phyloP scores from a whole-genome alignment of 139 green algal species.

The Chlamydomonas eustigma region DNA sequence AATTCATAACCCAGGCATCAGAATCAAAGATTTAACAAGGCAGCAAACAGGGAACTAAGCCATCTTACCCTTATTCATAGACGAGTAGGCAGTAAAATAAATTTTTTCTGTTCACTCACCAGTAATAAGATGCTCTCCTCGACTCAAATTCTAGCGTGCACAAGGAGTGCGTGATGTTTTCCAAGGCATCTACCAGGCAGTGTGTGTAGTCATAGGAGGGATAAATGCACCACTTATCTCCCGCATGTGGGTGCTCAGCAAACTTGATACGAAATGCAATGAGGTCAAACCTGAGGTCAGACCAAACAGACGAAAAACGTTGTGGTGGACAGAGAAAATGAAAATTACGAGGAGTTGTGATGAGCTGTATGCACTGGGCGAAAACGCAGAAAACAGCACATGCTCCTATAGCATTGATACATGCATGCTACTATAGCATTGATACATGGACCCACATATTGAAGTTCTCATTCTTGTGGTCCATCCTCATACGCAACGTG shows the following conservation, averaged over 20 bases:
- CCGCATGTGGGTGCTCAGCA: slow-evolving; percentile 79
- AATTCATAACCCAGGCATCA: background rate
- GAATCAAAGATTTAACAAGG: no score
- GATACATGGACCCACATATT: slow-evolving; percentile 78
- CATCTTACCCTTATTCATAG: background rate
- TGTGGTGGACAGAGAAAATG: no score
- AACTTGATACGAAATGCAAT: slow-evolving; percentile 98
- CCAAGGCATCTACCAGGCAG: slow-evolving; percentile 93
- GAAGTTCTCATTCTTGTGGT: slow-evolving; percentile 87
- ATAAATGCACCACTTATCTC: slow-evolving; percentile 96
- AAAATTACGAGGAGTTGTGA: no score
- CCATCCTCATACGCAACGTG: slow-evolving; percentile 85
- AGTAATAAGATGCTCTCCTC: slow-evolving; percentile 97
- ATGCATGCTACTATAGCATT: background rate
- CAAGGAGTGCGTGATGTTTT: slow-evolving; percentile 98
- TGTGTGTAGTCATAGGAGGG: slow-evolving; percentile 99
- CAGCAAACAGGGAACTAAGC: no score
- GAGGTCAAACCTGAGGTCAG: slow-evolving; percentile 70
- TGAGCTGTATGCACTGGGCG: no score
- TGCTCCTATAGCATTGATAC: no score
- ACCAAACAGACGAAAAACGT: no score
- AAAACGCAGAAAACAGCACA: no score
- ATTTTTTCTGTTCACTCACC: slow-evolving; percentile 48
- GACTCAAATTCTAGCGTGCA: slow-evolving; percentile 99
- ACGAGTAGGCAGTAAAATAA: background rate